Percentiles rank a stretch among this genome's conserved stretches.
These are phyloP conservation scores for Cercospora zeae-maydis DNA, from an alignment of 2,329 filamentous ascomycete species.

Conservation along the genomic window DNA sequence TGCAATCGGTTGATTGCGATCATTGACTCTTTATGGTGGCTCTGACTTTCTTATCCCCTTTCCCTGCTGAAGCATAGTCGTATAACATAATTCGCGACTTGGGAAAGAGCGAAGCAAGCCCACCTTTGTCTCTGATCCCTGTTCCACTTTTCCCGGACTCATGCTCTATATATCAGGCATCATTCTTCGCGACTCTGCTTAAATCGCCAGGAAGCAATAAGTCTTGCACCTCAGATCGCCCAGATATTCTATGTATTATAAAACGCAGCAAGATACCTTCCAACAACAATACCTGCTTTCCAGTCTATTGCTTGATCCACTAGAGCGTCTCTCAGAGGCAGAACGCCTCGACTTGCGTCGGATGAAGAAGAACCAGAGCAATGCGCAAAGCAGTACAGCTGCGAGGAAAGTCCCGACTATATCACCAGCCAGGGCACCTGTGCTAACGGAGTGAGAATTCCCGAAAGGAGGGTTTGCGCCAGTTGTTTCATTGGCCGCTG, in stretches of 20 bases:
- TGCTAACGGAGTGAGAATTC: no score
- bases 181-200: not conserved
- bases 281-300: not conserved
- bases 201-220: not conserved
- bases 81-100: not conserved
- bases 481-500: no score
- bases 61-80: not conserved
- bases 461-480: no score
- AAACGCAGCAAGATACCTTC: not conserved
- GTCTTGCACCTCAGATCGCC: not conserved
- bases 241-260: not conserved
- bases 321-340: not conserved
- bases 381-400: not conserved
- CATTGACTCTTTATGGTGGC: not conserved
- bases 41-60: not conserved
- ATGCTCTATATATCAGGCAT: not conserved
- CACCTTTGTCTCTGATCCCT: not conserved
- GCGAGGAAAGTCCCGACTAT: not conserved
- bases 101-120: not conserved
- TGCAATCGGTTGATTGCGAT: no score
- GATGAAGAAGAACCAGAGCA: not conserved
- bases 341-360: not conserved
- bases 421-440: not conserved
- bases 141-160: not conserved
- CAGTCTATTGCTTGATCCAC: not conserved